Percentiles rank a stretch among this genome's conserved stretches.
These are phyloP conservation scores for Fusarium zealandicum DNA, from an alignment of 2,329 filamentous ascomycete genomes.

Conservation along the genomic window DNA sequence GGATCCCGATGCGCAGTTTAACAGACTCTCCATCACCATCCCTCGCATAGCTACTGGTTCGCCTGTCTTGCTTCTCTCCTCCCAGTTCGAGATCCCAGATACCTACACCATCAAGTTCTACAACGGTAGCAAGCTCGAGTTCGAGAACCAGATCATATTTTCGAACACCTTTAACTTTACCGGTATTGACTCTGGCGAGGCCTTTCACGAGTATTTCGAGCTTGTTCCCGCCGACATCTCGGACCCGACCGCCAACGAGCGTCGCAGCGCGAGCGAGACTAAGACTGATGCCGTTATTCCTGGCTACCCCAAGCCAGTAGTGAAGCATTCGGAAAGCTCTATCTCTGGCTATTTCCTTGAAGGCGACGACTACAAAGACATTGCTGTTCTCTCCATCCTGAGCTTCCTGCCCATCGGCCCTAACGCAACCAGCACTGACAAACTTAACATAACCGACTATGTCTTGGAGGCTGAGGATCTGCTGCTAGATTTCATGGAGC, in stretches of 20 bases:
- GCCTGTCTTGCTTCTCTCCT: constrained; percentile 10
- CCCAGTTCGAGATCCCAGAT: constrained; percentile 37
- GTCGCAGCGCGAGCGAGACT: constrained; percentile 1
- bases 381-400: constrained; percentile 34
- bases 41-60: constrained; percentile 20
- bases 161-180: constrained; percentile 25
- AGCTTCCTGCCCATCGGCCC: constrained; percentile 35
- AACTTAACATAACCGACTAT: constrained; percentile 17
- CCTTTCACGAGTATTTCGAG: constrained; percentile 33
- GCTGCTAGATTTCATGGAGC: constrained; percentile 29
- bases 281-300: not conserved
- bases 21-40: constrained; percentile 27
- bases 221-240: constrained; percentile 16
- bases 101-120: constrained; percentile 33
- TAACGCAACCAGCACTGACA: not conserved
- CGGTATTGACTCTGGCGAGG: constrained; percentile 31
- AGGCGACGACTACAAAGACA: constrained; percentile 29
- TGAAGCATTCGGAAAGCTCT: constrained; percentile 19
- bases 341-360: constrained; percentile 35
- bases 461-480: constrained; percentile 31
- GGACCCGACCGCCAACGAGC: constrained; percentile 9
- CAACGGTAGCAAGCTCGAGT: constrained; percentile 25
- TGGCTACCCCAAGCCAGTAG: constrained; percentile 30
- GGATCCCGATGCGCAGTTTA: constrained; percentile 40
- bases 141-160: constrained; percentile 27